Percentiles rank a stretch among this genome's conserved stretches.
These are phyloP conservation scores for Bocquillonia castaneifolia DNA, from an alignment of 441 rosid genomes.

Conservation along the genomic window DNA sequence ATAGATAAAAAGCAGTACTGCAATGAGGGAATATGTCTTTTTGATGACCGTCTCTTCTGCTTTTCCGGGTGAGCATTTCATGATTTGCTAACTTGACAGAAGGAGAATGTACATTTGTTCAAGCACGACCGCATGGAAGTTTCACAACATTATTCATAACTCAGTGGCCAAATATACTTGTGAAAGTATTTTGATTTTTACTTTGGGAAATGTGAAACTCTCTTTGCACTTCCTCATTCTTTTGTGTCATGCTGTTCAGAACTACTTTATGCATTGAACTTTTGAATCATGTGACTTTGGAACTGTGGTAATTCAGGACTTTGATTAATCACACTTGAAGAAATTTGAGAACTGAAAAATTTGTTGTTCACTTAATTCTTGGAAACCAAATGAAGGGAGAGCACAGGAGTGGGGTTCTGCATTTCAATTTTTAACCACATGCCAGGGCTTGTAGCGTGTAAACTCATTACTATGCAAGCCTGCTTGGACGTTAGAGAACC, in stretches of 20 bases:
- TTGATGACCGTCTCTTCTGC: slow-evolving; percentile 59
- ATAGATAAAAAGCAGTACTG: slow-evolving; percentile 25
- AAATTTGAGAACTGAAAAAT: no score
- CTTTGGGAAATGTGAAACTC: no score
- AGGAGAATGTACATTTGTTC: slow-evolving; percentile 2
- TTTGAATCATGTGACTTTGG: background rate
- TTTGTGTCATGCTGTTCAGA: background rate
- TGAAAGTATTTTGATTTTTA: no score
- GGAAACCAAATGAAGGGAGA: background rate
- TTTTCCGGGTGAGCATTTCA: slow-evolving; percentile 63
- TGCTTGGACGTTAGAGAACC: background rate
- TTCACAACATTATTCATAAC: background rate
- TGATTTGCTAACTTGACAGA: slow-evolving; percentile 6
- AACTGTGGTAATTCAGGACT: background rate
- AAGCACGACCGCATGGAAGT: background rate
- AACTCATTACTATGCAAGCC: background rate
- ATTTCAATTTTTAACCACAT: background rate
- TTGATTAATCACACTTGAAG: background rate
- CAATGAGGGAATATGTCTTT: slow-evolving; percentile 53
- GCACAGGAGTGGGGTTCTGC: background rate
- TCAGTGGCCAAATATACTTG: background rate
- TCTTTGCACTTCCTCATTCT: background rate
- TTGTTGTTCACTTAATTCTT: background rate
- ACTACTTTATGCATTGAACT: background rate
- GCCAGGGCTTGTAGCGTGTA: background rate